Evolutionary conservation across 176 grass and related monocot species (phyloP).

Genomic region (Carex kokanica): DNA sequence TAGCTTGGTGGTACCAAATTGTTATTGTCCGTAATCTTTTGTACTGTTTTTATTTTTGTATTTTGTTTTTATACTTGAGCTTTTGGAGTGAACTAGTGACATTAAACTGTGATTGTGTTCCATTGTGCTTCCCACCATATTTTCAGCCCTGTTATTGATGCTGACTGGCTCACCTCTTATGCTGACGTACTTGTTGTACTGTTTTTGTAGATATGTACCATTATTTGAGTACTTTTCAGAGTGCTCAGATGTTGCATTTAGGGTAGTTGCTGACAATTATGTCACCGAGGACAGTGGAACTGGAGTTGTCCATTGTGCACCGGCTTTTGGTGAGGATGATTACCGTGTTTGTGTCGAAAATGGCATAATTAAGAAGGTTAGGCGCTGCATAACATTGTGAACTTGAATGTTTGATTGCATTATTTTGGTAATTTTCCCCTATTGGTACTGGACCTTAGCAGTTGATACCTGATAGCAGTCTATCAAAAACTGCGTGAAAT

Average conservation of each 20-base stretch:
- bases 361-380: slow-evolving; percentile 77
- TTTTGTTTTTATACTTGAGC: neutral
- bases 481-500: neutral
- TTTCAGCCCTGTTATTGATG: neutral
- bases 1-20: slow-evolving; percentile 5
- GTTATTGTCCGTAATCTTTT: neutral
- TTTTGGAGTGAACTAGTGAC: neutral
- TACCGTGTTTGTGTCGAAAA: slow-evolving; percentile 82
- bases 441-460: neutral
- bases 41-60: slow-evolving; percentile 22
- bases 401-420: slow-evolving; percentile 31
- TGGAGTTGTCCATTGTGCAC: slow-evolving; percentile 93
- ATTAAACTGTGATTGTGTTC: neutral
- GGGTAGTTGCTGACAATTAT: slow-evolving; percentile 86
- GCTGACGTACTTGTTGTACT: neutral
- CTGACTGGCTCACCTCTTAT: neutral
- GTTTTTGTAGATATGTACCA: slow-evolving; percentile 66
- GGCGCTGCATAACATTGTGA: neutral
- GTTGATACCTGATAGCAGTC: neutral
- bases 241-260: slow-evolving; percentile 64
- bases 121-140: neutral
- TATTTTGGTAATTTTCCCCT: slow-evolving; percentile 18
- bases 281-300: slow-evolving; percentile 99
- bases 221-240: slow-evolving; percentile 93
- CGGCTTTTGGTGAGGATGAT: slow-evolving; percentile 96